Percentiles rank a stretch among this genome's conserved stretches.
Evolutionary conservation across 345 rosid species (phyloP).

Genomic region (Noccaea caerulescens): DNA sequence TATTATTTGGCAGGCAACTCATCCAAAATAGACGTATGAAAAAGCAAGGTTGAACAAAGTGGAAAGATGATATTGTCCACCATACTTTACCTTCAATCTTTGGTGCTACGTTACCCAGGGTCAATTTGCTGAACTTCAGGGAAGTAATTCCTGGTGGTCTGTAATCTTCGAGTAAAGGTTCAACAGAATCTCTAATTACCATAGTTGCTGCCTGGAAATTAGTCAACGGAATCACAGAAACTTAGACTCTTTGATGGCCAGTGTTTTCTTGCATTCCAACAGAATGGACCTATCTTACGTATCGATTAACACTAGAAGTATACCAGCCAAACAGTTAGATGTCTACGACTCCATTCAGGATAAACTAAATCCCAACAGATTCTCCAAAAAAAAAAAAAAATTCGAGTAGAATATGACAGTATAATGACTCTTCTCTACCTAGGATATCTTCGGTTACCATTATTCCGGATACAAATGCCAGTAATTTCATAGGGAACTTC

Average conservation of each 20-base stretch:
- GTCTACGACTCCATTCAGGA: slow-evolving; percentile 12
- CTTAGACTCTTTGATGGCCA: slow-evolving; percentile 21
- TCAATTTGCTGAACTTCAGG: slow-evolving; percentile 80
- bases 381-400: background rate
- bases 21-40: slow-evolving; percentile 18
- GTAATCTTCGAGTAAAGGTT: slow-evolving; percentile 93
- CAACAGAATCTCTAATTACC: slow-evolving; percentile 94
- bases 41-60: slow-evolving; percentile 12
- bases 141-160: slow-evolving; percentile 96
- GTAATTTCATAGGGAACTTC: slow-evolving; percentile 10
- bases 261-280: slow-evolving; percentile 16
- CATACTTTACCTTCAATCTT: slow-evolving; percentile 85
- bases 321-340: slow-evolving; percentile 19
- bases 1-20: slow-evolving; percentile 5
- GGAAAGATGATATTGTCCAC: slow-evolving; percentile 11
- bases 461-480: slow-evolving; percentile 1
- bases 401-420: slow-evolving; percentile 6
- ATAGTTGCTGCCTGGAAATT: slow-evolving; percentile 81
- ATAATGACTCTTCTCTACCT: slow-evolving; percentile 26
- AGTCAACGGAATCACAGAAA: slow-evolving; percentile 30
- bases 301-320: slow-evolving; percentile 4
- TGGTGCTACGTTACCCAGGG: slow-evolving; percentile 95
- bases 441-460: slow-evolving; percentile 20
- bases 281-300: slow-evolving; percentile 4
- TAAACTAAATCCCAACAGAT: slow-evolving; percentile 22